Conservation (phyloP, 768 basidiomycete genomes). For the Xanthoconium stramineum region DNA sequence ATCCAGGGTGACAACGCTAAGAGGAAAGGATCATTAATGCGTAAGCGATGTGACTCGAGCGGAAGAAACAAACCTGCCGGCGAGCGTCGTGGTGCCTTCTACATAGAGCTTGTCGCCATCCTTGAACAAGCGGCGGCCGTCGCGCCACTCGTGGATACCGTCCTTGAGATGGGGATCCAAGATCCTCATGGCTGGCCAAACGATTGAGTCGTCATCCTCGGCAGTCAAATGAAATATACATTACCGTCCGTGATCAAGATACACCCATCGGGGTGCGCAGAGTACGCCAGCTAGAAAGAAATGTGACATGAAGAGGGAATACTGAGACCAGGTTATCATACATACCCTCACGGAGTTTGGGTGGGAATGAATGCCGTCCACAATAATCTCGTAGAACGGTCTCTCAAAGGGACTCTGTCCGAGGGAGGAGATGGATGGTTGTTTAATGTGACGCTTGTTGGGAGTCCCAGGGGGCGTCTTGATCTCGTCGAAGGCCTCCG, state of each 20-base stretch:
- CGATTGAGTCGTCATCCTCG: not conserved
- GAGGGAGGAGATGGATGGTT: slow-evolving; percentile 40
- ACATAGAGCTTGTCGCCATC: slow-evolving; percentile 77
- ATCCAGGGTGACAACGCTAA: slow-evolving; percentile 76
- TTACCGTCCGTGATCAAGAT: slow-evolving; percentile 88
- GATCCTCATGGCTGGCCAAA: slow-evolving; percentile 68
- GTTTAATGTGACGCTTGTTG: slow-evolving; percentile 17
- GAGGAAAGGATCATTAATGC: not conserved
- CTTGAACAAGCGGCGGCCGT: slow-evolving; percentile 76
- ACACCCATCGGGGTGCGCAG: slow-evolving; percentile 79
- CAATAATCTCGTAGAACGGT: slow-evolving; percentile 87
- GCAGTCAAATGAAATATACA: slow-evolving; percentile 12
- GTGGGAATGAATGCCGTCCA: slow-evolving; percentile 89
- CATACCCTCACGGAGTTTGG: slow-evolving; percentile 84
- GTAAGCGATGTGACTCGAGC: not conserved
- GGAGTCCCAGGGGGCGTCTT: slow-evolving; percentile 57
- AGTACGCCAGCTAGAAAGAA: slow-evolving; percentile 67
- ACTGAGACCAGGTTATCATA: slow-evolving; percentile 3
- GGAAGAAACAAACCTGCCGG: slow-evolving; percentile 62
- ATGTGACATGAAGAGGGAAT: not conserved
- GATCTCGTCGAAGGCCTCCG: slow-evolving; percentile 62
- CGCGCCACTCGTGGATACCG: slow-evolving; percentile 86
- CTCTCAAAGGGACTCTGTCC: slow-evolving; percentile 51
- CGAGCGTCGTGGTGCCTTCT: slow-evolving; percentile 83
- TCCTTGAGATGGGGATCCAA: slow-evolving; percentile 82